Evolutionary conservation across 2,329 filamentous ascomycete species (phyloP), one percentile per base, ranked within the genome.

Genomic region (Penicillium sp.): DNA sequence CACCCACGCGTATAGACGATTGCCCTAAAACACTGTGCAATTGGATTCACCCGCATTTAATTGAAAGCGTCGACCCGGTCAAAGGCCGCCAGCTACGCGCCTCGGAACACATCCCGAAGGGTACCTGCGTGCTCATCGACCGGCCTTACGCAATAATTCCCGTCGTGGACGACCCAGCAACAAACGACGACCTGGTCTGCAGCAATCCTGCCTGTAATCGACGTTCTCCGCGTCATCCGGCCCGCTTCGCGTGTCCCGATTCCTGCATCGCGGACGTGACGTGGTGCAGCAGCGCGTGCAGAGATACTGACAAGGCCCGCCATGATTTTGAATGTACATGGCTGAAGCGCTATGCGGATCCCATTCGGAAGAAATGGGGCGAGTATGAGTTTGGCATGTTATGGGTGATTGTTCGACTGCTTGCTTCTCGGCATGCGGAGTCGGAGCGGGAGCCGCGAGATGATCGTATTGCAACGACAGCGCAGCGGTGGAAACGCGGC

Each of bases 361-460:
- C 69, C 0, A 66, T 73, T 4, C 67, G 69, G 14, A 41, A 64
- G 1, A 74, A 72, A 67, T 58, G 70, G 57, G 65, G 70, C 25
- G 71, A 73, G 58, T 74, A 73, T 54, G 64, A 69, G 28, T 74
- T 73, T 35, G 71, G 72, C 15, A 73, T 74, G 72, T 38, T 74
- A 43, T 74, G 72, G 72, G 34, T 74, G 56, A 72, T 74, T 60
- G 67, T 74, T 7, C 70, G 72, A 5, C 49, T 72, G 6, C 63
- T 74, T 14, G 69, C 71, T 7, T 66, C 62, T 14, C 63, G 69
- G 34, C 58, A 69, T 34, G 12, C 56, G 10, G 61, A 69, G 47
- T 7, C 41, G 15, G 42, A 55, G 35, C 15, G 38, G 15, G 42
- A 55, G 35, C 12, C 34, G 14, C 22, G 52, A 12, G 37, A 5